Evolutionary conservation across 2,329 filamentous ascomycete species (phyloP).

Genomic region (Aspergillus sp.): DNA sequence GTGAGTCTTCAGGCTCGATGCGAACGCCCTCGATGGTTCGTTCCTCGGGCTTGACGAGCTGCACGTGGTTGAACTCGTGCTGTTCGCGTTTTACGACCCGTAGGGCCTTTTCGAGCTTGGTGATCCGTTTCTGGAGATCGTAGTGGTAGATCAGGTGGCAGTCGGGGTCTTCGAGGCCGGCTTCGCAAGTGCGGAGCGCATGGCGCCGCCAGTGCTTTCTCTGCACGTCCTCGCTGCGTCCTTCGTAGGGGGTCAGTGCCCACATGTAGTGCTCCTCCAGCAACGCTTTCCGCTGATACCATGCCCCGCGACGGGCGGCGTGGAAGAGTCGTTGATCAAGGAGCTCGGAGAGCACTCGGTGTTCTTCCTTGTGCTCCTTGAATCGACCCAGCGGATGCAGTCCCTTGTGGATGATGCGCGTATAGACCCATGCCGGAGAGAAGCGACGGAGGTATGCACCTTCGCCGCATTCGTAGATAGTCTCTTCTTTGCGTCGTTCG

Average conservation of each 20-base stretch:
- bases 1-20: slow-evolving; percentile 61
- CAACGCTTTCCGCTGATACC: slow-evolving; percentile 94
- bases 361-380: slow-evolving; percentile 76
- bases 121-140: slow-evolving; percentile 89
- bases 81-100: slow-evolving; percentile 81
- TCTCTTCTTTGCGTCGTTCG: slow-evolving; percentile 75
- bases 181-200: slow-evolving; percentile 78
- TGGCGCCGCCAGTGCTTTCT: slow-evolving; percentile 81
- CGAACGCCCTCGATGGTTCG: slow-evolving; percentile 75
- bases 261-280: slow-evolving; percentile 96
- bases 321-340: slow-evolving; percentile 83
- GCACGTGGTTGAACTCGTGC: slow-evolving; percentile 88
- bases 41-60: slow-evolving; percentile 72
- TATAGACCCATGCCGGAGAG: slow-evolving; percentile 90
- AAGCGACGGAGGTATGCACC: slow-evolving; percentile 87
- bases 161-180: slow-evolving; percentile 79
- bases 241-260: slow-evolving; percentile 52
- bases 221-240: slow-evolving; percentile 57
- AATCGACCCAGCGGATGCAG: slow-evolving; percentile 75
- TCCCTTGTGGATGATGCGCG: slow-evolving; percentile 86
- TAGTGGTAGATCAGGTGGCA: slow-evolving; percentile 94
- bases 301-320: slow-evolving; percentile 76
- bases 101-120: slow-evolving; percentile 82
- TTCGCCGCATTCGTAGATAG: slow-evolving; percentile 76
- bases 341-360: slow-evolving; percentile 71